A percentile compares a stretch with the other conserved stretches of the same genome.
Evolutionary conservation across 2,329 filamentous ascomycete species (phyloP).

Genomic region (Lasiodiplodia sp.): DNA sequence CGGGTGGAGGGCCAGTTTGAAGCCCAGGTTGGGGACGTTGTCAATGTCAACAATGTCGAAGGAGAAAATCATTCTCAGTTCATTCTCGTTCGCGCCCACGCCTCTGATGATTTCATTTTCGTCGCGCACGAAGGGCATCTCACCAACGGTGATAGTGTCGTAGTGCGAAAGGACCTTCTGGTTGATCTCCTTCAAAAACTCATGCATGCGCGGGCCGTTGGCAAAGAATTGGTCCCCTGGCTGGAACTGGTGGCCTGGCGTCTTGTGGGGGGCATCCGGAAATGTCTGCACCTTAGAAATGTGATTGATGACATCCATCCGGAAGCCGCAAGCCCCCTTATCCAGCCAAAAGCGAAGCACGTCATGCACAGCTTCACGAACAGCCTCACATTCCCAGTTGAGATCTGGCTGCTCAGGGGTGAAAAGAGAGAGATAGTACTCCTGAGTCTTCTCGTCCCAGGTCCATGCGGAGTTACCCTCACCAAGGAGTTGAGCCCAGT

Average conservation of each 20-base stretch:
- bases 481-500: slow-evolving; percentile 51
- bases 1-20: slow-evolving; percentile 45
- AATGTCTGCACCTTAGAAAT: slow-evolving; percentile 55
- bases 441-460: slow-evolving; percentile 55
- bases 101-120: slow-evolving; percentile 52
- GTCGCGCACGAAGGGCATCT: slow-evolving; percentile 64
- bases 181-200: slow-evolving; percentile 63
- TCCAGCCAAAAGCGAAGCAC: slow-evolving; percentile 58
- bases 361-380: slow-evolving; percentile 55
- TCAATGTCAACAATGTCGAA: slow-evolving; percentile 55
- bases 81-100: slow-evolving; percentile 49
- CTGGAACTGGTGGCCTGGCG: slow-evolving; percentile 53
- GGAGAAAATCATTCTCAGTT: slow-evolving; percentile 59
- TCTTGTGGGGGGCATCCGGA: slow-evolving; percentile 52
- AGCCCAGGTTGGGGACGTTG: slow-evolving; percentile 45
- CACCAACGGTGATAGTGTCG: slow-evolving; percentile 66
- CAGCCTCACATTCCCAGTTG: slow-evolving; percentile 57
- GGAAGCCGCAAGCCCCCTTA: slow-evolving; percentile 55
- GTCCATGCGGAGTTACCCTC: slow-evolving; percentile 52
- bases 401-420: slow-evolving; percentile 56
- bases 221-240: slow-evolving; percentile 59
- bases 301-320: slow-evolving; percentile 59
- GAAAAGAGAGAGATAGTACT: slow-evolving; percentile 58
- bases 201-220: slow-evolving; percentile 66
- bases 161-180: slow-evolving; percentile 62